phyloP scores from a whole-genome alignment of 1,284 basidiomycete species.

The Leccinum angustisporum region DNA sequence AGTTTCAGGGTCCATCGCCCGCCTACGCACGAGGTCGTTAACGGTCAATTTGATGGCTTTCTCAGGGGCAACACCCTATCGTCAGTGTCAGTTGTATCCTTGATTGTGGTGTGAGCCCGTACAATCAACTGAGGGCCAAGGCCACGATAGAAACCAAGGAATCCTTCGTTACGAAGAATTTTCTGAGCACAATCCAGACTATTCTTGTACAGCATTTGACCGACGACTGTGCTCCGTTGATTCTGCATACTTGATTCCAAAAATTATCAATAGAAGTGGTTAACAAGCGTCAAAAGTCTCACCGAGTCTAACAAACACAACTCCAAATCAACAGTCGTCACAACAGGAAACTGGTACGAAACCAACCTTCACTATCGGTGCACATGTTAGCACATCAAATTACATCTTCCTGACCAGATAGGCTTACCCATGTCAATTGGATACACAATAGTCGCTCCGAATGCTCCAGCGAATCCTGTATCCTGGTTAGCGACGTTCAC shows the following conservation, averaged over 20 bases:
- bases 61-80: conserved; percentile 94
- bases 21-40: conserved; percentile 87
- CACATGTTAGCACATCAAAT: conserved; percentile 13
- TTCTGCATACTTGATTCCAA: conserved; percentile 82
- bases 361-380: conserved; percentile 64
- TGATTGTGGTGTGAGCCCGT: conserved; percentile 29
- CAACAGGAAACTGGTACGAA: conserved; percentile 6
- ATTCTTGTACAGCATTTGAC: conserved; percentile 93
- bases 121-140: conserved; percentile 93
- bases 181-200: conserved; percentile 92
- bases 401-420: neutral
- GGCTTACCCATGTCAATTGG: conserved; percentile 87
- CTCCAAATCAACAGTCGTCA: conserved; percentile 8
- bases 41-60: conserved; percentile 97
- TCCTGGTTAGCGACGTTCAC: conserved; percentile 6
- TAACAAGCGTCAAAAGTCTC: conserved; percentile 11
- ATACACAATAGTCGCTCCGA: conserved; percentile 92
- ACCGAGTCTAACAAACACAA: conserved; percentile 63
- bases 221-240: conserved; percentile 92
- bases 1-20: conserved; percentile 90
- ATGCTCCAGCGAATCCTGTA: conserved; percentile 82
- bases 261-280: conserved; percentile 2
- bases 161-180: conserved; percentile 93
- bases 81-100: conserved; percentile 10
- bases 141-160: conserved; percentile 94